These are phyloP conservation scores for Globisporangium spiculum DNA, from an alignment of 352 stramenopile species.

Conservation along the genomic window DNA sequence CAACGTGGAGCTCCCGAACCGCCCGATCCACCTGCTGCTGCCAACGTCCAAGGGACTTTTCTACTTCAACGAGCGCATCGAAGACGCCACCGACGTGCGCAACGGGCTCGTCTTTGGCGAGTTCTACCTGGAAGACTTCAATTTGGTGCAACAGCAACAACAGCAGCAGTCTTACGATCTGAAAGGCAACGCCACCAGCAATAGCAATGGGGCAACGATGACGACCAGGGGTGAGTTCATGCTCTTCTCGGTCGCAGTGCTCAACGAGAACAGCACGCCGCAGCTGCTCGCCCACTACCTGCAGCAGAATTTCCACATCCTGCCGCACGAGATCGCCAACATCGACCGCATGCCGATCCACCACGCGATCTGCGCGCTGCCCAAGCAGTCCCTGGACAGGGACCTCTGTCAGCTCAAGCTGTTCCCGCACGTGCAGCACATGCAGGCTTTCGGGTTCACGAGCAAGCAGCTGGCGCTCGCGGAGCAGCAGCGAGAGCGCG, in stretches of 20 bases:
- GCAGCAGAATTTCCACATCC: slow-evolving; percentile 67
- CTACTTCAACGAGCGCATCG: slow-evolving; percentile 62
- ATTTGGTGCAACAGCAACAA: slow-evolving; percentile 22
- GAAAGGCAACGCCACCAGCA: not conserved
- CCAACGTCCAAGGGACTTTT: slow-evolving; percentile 67
- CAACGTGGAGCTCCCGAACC: slow-evolving; percentile 52
- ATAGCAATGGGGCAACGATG: not conserved
- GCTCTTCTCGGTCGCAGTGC: slow-evolving; percentile 64
- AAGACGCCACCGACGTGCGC: slow-evolving; percentile 53
- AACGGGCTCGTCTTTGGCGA: slow-evolving; percentile 67
- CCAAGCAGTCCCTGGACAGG: slow-evolving; percentile 30
- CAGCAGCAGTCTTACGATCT: not conserved
- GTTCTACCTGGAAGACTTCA: slow-evolving; percentile 68
- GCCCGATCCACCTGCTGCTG: slow-evolving; percentile 61
- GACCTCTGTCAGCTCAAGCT: slow-evolving; percentile 62
- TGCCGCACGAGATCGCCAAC: slow-evolving; percentile 20
- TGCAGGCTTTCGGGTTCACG: slow-evolving; percentile 44
- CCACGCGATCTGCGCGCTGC: slow-evolving; percentile 23
- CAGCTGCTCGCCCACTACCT: slow-evolving; percentile 66
- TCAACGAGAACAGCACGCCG: slow-evolving; percentile 52
- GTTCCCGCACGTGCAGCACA: slow-evolving; percentile 45
- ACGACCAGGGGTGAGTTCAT: slow-evolving; percentile 42
- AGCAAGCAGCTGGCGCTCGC: slow-evolving; percentile 40
- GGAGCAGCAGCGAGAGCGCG: slow-evolving; percentile 50
- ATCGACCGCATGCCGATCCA: slow-evolving; percentile 33